Conservation (phyloP, 2,329 filamentous ascomycete species). For the Cucurbitaria berberidis region DNA sequence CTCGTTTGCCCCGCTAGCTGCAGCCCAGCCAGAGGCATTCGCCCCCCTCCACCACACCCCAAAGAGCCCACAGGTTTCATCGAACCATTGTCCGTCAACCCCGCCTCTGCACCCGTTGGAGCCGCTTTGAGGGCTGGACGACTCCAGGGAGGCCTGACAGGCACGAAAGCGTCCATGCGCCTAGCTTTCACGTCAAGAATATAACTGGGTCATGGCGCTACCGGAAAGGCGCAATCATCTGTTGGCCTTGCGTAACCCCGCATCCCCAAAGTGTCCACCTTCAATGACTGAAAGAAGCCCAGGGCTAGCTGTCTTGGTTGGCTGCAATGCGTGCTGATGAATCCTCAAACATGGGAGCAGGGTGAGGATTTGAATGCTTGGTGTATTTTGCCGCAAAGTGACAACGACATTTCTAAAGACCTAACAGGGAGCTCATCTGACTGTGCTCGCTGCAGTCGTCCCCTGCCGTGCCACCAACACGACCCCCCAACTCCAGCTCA, state of each 20-base stretch:
- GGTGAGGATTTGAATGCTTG: neutral
- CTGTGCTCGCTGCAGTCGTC: constrained; percentile 8
- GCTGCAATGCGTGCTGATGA: constrained; percentile 17
- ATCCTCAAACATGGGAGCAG: neutral
- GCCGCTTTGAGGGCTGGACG: constrained; percentile 11
- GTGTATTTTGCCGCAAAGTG: neutral
- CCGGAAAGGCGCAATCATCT: constrained; percentile 2
- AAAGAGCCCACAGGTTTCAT: constrained; percentile 21
- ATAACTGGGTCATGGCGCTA: neutral
- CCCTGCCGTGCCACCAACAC: constrained; percentile 7
- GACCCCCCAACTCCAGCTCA: constrained; percentile 21
- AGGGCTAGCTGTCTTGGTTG: constrained; percentile 16
- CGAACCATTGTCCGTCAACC: constrained; percentile 25
- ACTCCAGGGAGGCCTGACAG: neutral
- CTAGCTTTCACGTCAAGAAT: neutral
- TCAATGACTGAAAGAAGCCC: constrained; percentile 1
- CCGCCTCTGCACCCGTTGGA: constrained; percentile 24
- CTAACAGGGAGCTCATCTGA: neutral
- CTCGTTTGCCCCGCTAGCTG: constrained; percentile 21
- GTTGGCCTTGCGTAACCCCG: constrained; percentile 23
- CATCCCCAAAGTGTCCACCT: constrained; percentile 9
- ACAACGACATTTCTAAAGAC: neutral
- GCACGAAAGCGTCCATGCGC: neutral
- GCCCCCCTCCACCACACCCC: constrained; percentile 22
- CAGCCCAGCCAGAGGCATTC: constrained; percentile 17